Percentiles rank a stretch among this genome's conserved stretches.
These are phyloP conservation scores for Rhizopus arrhizus DNA, from an alignment of 371 early-diverging fungal species.

Conservation along the genomic window DNA sequence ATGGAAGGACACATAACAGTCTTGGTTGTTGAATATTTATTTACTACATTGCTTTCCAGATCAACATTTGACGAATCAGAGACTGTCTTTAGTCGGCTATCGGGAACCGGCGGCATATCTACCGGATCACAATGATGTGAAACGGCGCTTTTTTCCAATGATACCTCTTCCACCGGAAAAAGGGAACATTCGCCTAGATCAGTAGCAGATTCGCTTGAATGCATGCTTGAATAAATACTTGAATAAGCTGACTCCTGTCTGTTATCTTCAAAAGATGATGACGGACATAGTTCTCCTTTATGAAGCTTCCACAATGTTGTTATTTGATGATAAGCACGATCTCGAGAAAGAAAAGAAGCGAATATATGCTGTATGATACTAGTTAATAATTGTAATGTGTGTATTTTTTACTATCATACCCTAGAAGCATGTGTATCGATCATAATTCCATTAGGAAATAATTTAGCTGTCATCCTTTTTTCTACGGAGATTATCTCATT, in stretches of 20 bases:
- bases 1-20: slow-evolving; percentile 43
- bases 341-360: slow-evolving; percentile 79
- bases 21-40: neutral
- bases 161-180: neutral
- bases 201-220: slow-evolving; percentile 15
- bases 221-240: slow-evolving; percentile 1
- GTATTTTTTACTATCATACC: slow-evolving; percentile 25
- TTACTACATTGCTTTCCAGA: slow-evolving; percentile 4
- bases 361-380: slow-evolving; percentile 64
- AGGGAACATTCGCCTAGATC: slow-evolving; percentile 3
- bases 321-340: slow-evolving; percentile 72
- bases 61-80: slow-evolving; percentile 14
- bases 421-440: slow-evolving; percentile 72
- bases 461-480: slow-evolving; percentile 76
- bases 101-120: neutral
- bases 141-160: no score
- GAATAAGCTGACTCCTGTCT: neutral
- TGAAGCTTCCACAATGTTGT: slow-evolving; percentile 65
- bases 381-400: slow-evolving; percentile 1
- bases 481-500: slow-evolving; percentile 81
- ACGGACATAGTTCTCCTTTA: slow-evolving; percentile 7
- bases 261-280: neutral
- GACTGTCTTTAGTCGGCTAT: slow-evolving; percentile 18
- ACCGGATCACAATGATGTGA: no score
- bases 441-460: slow-evolving; percentile 86